These are phyloP conservation scores for Malassezia pachydermatis DNA, from an alignment of 1,284 basidiomycete genomes.

Conservation along the genomic window DNA sequence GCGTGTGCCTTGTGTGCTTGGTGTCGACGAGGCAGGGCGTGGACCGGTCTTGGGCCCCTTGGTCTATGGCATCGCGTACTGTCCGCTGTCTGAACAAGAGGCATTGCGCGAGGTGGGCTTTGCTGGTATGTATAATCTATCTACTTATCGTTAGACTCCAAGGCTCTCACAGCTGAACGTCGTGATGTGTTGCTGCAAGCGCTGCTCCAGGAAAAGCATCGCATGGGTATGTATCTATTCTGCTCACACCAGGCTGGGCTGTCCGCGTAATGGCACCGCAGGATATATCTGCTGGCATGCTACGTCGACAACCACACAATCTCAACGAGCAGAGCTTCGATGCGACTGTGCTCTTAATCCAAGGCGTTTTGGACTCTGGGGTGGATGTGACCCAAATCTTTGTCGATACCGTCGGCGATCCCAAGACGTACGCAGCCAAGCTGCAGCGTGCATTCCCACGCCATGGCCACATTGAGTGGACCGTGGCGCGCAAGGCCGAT, in stretches of 20 bases:
- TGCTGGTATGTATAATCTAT: conserved; percentile 57
- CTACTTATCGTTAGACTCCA: conserved; percentile 63
- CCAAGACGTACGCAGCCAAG: conserved; percentile 62
- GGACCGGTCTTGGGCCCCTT: conserved; percentile 82
- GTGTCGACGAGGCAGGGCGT: conserved; percentile 91
- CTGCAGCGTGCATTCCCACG: conserved; percentile 30
- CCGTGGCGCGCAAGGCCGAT: conserved; percentile 85
- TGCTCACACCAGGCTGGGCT: conserved; percentile 60
- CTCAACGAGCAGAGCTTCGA: conserved; percentile 86
- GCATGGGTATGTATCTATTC: conserved; percentile 7
- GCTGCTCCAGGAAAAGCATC: conserved; percentile 27
- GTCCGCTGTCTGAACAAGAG: conserved; percentile 66
- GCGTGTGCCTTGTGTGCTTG: conserved; percentile 52
- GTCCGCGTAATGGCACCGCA: conserved; percentile 74
- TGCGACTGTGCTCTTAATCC: conserved; percentile 78
- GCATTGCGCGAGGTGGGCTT: conserved; percentile 73
- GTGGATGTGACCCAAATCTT: conserved; percentile 76
- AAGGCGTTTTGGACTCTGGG: conserved; percentile 66
- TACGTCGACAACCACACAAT: conserved; percentile 70
- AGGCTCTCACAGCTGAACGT: conserved; percentile 63
- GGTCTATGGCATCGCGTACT: conserved; percentile 91
- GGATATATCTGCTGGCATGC: conserved; percentile 83
- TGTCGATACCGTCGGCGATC: conserved; percentile 86
- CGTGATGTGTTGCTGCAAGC: conserved; percentile 44
- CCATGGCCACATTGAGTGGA: conserved; percentile 55